phyloP scores from a whole-genome alignment of 371 early-diverging fungal species.

The Apophysomyces elegans region DNA sequence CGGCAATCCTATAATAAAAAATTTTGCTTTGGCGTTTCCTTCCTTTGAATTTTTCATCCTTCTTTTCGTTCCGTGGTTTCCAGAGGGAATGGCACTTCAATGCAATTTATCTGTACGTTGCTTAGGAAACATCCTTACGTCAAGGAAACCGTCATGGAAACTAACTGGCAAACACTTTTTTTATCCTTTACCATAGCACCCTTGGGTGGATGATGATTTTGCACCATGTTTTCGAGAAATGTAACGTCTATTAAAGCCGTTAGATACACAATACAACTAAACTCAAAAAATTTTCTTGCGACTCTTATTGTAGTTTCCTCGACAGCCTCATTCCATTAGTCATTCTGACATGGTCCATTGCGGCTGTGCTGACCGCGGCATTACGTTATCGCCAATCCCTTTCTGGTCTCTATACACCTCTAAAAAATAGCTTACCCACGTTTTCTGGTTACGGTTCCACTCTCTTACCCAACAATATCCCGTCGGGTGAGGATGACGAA shows the following conservation, averaged over 20 bases:
- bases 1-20: neutral
- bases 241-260: constrained; percentile 10
- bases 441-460: constrained; percentile 27
- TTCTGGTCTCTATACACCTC: constrained; percentile 13
- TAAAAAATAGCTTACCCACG: constrained; percentile 3
- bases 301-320: constrained; percentile 13
- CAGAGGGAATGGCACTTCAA: neutral
- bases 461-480: constrained; percentile 2
- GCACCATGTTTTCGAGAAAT: constrained; percentile 26
- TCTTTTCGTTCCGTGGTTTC: neutral
- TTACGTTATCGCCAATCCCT: constrained; percentile 16
- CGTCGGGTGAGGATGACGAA: constrained; percentile 10
- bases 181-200: neutral
- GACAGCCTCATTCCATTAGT: constrained; percentile 21
- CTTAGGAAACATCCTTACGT: neutral
- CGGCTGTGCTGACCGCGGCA: constrained; percentile 6
- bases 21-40: neutral
- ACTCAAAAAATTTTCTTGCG: too few species aligned
- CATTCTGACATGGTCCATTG: constrained; percentile 16
- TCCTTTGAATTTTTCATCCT: neutral
- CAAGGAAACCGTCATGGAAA: neutral
- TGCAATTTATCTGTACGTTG: constrained; percentile 25
- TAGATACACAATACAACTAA: too few species aligned
- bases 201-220: constrained; percentile 19
- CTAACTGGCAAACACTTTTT: neutral